Base-by-base conservation (phyloP, 371 early-diverging fungal species). In the Thermomucor indicae-seudaticae region DNA sequence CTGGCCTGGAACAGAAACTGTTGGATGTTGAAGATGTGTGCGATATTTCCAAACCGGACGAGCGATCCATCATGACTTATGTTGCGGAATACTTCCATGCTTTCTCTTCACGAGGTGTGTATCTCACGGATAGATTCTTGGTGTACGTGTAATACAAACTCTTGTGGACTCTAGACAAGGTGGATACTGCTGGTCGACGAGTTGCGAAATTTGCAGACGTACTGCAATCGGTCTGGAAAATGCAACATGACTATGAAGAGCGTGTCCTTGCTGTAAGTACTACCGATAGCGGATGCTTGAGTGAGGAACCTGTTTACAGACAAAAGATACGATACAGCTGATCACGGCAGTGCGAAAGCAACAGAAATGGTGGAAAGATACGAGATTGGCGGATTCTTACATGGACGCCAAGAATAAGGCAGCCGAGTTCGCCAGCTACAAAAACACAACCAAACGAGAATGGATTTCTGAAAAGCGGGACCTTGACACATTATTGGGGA, bases 41-140 rank as follows among this genome's bases (percentile, higher is more conserved):
- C 52, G 93, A 94, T 64, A 86, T 89, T n/a, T 64, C 79, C 38
- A 93, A 92, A 69, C 98, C 98, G 11, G 99, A 99, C 77, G 96
- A 97, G 53, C 84, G 89, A 28, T 97, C 97, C 3, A 84, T 99
- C 27, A 96, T 98, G 92, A 98, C 99, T 31, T 99, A 99, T 62
- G 94, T 98, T 11, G 95, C 97, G 7, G 92, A 95, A 69, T 99
- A 97, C 65, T 99, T 95, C 79, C 97, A 97, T 63, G 96, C 96
- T 6, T 96, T 96, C 54, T 90, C 93, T 12, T 85, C 87, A 20
- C 79, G 88, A 25, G 91, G 88, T 72, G 64, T 44, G 35, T 37
- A 12, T 11, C 10, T 11, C 1, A 22, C 0, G 42, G 42, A 1
- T 51, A 19, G 31, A 12, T 47, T 19, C 11, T n/a, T 5, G 37